Evolutionary conservation across 140 eudicot genomes (phyloP), one percentile per base, ranked within the genome.

Genomic region (Bidens hawaiensis): DNA sequence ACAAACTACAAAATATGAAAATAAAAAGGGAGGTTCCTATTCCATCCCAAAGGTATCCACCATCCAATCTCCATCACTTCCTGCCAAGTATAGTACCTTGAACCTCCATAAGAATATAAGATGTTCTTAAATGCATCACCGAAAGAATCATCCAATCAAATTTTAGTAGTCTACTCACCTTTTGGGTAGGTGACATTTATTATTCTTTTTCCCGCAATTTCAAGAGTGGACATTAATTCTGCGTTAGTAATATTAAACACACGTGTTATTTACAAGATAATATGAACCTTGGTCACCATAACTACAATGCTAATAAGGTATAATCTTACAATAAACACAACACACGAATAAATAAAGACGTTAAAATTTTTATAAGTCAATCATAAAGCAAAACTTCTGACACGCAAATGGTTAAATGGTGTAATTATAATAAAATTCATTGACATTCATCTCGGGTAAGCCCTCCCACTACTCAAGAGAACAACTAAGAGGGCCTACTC

Each of bases 111-210:
- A 21, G 16, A n/a, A 21, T 30, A 50, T 50, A 49, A 53, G 9
- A 64, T 26, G 54, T 64, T 66, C 76, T 47, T 64, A 36, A 71
- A 76, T 76, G 81, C 77, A 40, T 43, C 60, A 76, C 73, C 76
- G 50, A 75, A 69, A 61, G 62, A 53, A 24, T 33, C 7, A 57
- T 65, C 53, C 16, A 31, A n/a, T 25, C 30, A 55, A 27, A 42
- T 59, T 66, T 67, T 41, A 75, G 65, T n/a, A n/a, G n/a, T n/a
- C 67, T 41, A 25, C 67, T 69, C 71, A 28, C 75, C 80, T 60
- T 69, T 75, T 57, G 14, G 71, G 76, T 53, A 31, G 76, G 62
- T 69, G 40, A 62, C 27, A 13, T 68, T 45, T 62, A 28, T 23
- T 11, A 14, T 17, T 46, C 13, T 22, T 41, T 25, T 15, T 22